Conservation (phyloP, 129 eudicot genomes). For the Oenanthe sinensis region DNA sequence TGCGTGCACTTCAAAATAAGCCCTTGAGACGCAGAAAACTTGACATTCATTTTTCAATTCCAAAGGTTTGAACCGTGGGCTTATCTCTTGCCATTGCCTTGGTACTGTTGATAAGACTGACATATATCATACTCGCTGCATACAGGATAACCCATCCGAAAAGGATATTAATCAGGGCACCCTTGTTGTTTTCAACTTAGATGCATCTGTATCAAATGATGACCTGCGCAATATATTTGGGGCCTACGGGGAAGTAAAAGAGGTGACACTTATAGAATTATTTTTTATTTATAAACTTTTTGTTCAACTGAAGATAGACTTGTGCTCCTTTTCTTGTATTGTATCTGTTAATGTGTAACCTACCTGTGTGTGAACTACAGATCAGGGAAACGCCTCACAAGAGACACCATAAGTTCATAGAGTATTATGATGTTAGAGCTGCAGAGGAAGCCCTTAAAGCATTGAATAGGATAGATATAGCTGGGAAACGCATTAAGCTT, state of each 20-base stretch:
- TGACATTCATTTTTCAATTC: slow-evolving; percentile 95
- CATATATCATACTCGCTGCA: slow-evolving; percentile 1
- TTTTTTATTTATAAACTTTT: not conserved
- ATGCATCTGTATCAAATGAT: slow-evolving; percentile 82
- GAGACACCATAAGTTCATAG: slow-evolving; percentile 88
- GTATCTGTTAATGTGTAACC: not conserved
- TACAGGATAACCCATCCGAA: slow-evolving; percentile 93
- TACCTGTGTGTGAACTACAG: slow-evolving; percentile 31
- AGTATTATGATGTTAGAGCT: slow-evolving; percentile 86
- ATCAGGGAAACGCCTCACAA: slow-evolving; percentile 94
- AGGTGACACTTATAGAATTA: slow-evolving; percentile 32
- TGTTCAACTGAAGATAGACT: not conserved
- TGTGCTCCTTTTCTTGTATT: not conserved
- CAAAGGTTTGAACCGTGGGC: slow-evolving; percentile 47
- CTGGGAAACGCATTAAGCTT: slow-evolving; percentile 92
- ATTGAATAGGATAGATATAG: slow-evolving; percentile 87
- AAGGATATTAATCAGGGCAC: slow-evolving; percentile 97
- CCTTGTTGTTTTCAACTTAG: slow-evolving; percentile 89
- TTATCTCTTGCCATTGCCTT: not conserved
- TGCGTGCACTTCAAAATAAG: slow-evolving; percentile 80
- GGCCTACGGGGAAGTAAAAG: slow-evolving; percentile 92
- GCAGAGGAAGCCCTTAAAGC: slow-evolving; percentile 89
- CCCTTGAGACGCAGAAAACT: slow-evolving; percentile 81
- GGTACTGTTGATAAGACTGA: not conserved
- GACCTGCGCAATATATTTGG: slow-evolving; percentile 82